Percentiles rank a stretch among this genome's conserved stretches.
These are phyloP conservation scores for Sapria himalayana DNA, from an alignment of 345 rosid genomes.

Conservation along the genomic window DNA sequence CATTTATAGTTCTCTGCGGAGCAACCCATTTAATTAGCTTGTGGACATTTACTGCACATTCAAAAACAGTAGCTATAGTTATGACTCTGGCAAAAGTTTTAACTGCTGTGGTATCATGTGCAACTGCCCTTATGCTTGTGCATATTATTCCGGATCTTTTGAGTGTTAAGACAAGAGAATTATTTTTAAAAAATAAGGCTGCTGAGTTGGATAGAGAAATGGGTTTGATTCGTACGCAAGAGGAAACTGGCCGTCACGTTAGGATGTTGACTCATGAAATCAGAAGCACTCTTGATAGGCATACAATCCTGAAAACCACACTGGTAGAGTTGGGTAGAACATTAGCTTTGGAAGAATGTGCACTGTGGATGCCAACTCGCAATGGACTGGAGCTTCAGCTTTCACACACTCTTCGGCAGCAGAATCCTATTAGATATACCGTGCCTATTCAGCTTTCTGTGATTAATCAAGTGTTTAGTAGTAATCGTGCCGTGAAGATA, in stretches of 20 bases:
- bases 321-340: slow-evolving; percentile 92
- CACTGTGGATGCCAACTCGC: slow-evolving; percentile 98
- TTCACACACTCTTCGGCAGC: slow-evolving; percentile 77
- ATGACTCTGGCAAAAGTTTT: slow-evolving; percentile 66
- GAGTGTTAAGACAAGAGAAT: slow-evolving; percentile 79
- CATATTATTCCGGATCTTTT: slow-evolving; percentile 88
- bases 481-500: slow-evolving; percentile 55
- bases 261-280: slow-evolving; percentile 95
- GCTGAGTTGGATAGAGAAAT: slow-evolving; percentile 96
- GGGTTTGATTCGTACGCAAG: slow-evolving; percentile 94
- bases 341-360: slow-evolving; percentile 80
- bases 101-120: slow-evolving; percentile 85
- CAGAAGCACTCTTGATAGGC: slow-evolving; percentile 87
- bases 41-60: slow-evolving; percentile 68
- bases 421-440: slow-evolving; percentile 77
- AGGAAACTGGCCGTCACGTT: slow-evolving; percentile 89
- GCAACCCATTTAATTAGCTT: slow-evolving; percentile 85
- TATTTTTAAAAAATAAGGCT: slow-evolving; percentile 82
- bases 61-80: slow-evolving; percentile 58
- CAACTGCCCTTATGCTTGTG: slow-evolving; percentile 90
- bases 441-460: slow-evolving; percentile 94
- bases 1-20: slow-evolving; percentile 96
- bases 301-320: slow-evolving; percentile 73
- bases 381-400: slow-evolving; percentile 93
- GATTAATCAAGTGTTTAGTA: slow-evolving; percentile 68